These are phyloP conservation scores for Nephromyces sp. DNA, from an alignment of 169 alveolate species.

Conservation along the genomic window DNA sequence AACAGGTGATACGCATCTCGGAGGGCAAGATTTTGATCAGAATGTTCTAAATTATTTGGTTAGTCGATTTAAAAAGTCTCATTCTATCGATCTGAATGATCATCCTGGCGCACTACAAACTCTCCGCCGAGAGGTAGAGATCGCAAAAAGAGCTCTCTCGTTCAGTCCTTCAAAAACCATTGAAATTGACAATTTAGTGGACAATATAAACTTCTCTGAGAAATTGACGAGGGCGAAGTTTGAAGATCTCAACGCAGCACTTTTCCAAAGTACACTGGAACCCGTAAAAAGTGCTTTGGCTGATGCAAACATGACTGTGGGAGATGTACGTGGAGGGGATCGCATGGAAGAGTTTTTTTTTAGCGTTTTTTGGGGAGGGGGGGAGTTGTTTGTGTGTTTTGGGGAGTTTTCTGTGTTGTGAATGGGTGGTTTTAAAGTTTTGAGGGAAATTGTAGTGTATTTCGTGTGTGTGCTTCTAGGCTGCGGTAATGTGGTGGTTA, in stretches of 20 bases:
- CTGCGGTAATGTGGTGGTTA: too few species aligned
- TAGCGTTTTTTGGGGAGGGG: too few species aligned
- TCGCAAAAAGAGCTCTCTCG: slow-evolving; percentile 87
- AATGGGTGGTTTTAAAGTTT: too few species aligned
- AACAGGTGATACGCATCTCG: slow-evolving; percentile 92
- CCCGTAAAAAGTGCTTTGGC: slow-evolving; percentile 71
- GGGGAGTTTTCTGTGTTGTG: too few species aligned
- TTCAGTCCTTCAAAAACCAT: slow-evolving; percentile 64
- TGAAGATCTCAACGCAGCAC: slow-evolving; percentile 70
- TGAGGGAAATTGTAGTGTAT: too few species aligned
- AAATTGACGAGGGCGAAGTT: slow-evolving; percentile 78
- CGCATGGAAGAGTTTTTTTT: too few species aligned
- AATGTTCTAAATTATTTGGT: slow-evolving; percentile 89
- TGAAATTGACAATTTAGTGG: slow-evolving; percentile 71
- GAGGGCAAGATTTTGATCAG: slow-evolving; percentile 90
- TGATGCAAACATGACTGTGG: slow-evolving; percentile 56
- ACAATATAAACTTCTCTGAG: slow-evolving; percentile 71
- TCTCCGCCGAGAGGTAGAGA: slow-evolving; percentile 91
- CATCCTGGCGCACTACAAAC: slow-evolving; percentile 89
- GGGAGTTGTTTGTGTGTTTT: too few species aligned
- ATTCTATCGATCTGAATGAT: slow-evolving; percentile 70
- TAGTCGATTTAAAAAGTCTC: slow-evolving; percentile 78
- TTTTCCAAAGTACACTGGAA: slow-evolving; percentile 72
- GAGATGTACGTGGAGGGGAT: slow-evolving; percentile 80
- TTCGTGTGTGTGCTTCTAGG: too few species aligned